Percentiles rank a stretch among this genome's conserved stretches.
Conservation (phyloP, 1,284 basidiomycete genomes). For the Ganoderma sp. region DNA sequence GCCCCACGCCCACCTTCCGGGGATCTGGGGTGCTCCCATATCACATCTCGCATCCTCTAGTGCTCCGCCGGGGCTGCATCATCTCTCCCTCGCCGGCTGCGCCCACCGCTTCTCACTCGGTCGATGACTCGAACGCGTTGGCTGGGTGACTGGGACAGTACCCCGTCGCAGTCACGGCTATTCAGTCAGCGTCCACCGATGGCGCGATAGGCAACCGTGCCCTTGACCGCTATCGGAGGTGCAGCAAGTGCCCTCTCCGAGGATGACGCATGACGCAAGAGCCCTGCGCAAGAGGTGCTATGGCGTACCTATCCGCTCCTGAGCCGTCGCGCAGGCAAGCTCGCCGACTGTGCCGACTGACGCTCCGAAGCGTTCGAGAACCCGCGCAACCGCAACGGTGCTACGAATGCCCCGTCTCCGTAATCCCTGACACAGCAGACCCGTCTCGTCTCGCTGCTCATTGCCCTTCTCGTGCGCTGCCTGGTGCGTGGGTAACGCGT, state of each 20-base stretch:
- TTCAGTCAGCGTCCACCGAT: not conserved
- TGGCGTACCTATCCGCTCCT: not conserved
- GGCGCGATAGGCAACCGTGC: slow-evolving; percentile 3
- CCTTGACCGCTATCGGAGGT: slow-evolving; percentile 22
- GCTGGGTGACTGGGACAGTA: slow-evolving; percentile 1
- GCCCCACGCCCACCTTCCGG: slow-evolving; percentile 23
- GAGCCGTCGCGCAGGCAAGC: not conserved
- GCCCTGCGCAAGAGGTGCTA: not conserved
- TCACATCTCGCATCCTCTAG: slow-evolving; percentile 25
- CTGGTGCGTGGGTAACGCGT: slow-evolving; percentile 1
- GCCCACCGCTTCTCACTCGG: not conserved
- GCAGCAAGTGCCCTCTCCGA: not conserved
- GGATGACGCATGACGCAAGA: not conserved
- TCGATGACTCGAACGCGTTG: not conserved
- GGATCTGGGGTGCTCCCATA: slow-evolving; percentile 23
- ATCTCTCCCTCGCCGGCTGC: not conserved
- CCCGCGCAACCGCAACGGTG: slow-evolving; percentile 1
- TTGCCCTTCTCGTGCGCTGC: not conserved
- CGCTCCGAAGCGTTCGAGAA: not conserved
- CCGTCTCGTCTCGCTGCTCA: not conserved
- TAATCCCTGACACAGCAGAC: not conserved
- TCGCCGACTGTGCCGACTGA: not conserved
- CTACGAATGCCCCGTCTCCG: not conserved
- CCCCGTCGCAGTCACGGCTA: not conserved
- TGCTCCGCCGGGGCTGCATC: slow-evolving; percentile 1